Evolutionary conservation across 2,329 filamentous ascomycete species (phyloP), one percentile per base, ranked within the genome.

Genomic region (Blumeriella jaapii): DNA sequence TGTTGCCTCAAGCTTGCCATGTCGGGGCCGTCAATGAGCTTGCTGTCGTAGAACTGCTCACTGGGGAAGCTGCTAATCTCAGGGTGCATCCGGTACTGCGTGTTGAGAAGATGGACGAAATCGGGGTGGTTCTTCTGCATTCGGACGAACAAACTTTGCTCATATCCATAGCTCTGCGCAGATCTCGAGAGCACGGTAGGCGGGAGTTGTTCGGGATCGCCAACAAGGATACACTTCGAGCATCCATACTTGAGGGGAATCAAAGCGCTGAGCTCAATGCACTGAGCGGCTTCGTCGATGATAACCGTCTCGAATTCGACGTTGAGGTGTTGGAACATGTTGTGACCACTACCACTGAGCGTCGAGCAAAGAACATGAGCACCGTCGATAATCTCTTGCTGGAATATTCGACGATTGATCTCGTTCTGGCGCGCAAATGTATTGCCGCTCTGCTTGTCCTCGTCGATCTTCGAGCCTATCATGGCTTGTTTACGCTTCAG

Each of bases 231-330:
- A 61, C 91, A 96, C 61, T 95, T 96, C 40, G 82, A 82, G 59
- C 86, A 94, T 37, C 91, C 89, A 53, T 98, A 98, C 59, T 98
- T 98, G 38, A 98, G 71, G 2, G 91, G 91, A 48, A 98, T 98
- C 29, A 98, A 69, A 9, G 91, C 91, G 54, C 86, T 94, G 54
- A 98, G 71, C 62, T 98, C 91, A 42, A 98, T 93, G 58, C 89
- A 98, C 67, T 98, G 91, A 11, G 91, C 91, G 3, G 91, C 91
- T 62, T 98, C 91, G 52, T 98, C 91, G 45, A 98, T 95, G 49
- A 98, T 83, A 46, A 98, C 91, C 0, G 91, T 96, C 60, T 98
- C 91, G 48, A 98, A 98, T 58, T 98, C 91, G 33, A 98, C 85
- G 50, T 83, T 87, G 37, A 98, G 63, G 49, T 80, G 82, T 59